phyloP scores from a whole-genome alignment of 345 rosid genomes.

The Durio zibethinus region DNA sequence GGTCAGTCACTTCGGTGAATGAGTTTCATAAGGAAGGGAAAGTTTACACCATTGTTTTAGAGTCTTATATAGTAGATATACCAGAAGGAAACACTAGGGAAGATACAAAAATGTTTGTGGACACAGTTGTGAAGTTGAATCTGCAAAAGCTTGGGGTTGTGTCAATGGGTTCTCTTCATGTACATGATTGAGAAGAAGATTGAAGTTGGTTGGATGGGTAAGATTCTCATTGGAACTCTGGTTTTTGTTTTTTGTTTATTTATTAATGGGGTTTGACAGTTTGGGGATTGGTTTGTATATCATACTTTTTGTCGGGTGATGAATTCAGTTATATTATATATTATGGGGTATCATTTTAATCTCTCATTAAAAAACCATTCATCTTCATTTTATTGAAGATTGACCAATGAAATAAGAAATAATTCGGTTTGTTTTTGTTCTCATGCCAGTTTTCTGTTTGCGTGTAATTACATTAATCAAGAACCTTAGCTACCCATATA shows the following conservation, averaged over 20 bases:
- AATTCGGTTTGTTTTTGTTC: not conserved
- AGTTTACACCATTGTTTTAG: conserved; percentile 63
- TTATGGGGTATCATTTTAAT: not conserved
- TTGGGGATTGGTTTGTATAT: not conserved
- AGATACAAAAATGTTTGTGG: conserved; percentile 84
- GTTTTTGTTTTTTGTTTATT: not conserved
- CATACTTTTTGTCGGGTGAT: not conserved
- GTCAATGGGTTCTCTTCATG: conserved; percentile 46
- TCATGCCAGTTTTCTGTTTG: not conserved
- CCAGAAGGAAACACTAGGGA: conserved; percentile 75
- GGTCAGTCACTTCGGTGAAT: conserved; percentile 72
- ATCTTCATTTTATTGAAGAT: not conserved
- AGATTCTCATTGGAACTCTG: not conserved
- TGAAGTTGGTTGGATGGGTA: not conserved
- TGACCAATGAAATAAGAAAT: not conserved
- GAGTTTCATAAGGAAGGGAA: conserved; percentile 45
- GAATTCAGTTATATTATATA: not conserved
- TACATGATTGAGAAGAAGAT: conserved; percentile 24
- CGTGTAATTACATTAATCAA: too few relatives aligned
- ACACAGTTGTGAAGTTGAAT: conserved; percentile 88
- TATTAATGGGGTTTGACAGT: too few relatives aligned
- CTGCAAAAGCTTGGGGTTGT: conserved; percentile 78
- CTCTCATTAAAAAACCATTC: not conserved
- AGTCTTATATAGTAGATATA: conserved; percentile 76
- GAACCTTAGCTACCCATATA: too few relatives aligned